Percentiles rank a stretch among this genome's conserved stretches.
Evolutionary conservation across 2,329 filamentous ascomycete species (phyloP).

Genomic region (Sporothrix humicola): DNA sequence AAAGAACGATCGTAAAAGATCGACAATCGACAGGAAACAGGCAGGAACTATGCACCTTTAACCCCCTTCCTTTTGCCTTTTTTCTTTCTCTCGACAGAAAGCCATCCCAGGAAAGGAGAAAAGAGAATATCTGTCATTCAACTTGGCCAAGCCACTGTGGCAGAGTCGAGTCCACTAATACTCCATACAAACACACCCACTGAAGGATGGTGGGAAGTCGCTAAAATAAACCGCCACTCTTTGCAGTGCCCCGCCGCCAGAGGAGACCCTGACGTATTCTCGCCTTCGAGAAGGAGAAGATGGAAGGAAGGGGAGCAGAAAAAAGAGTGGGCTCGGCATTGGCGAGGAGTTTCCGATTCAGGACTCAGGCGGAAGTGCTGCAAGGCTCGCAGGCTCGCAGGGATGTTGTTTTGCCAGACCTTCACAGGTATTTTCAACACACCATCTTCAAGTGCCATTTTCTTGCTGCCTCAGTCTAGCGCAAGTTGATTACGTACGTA

Average conservation of each 20-base stretch:
- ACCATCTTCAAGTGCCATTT: not conserved
- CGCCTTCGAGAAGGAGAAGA: not conserved
- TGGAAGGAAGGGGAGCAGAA: not conserved
- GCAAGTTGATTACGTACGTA: constrained; percentile 23
- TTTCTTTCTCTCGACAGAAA: not conserved
- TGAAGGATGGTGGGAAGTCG: not conserved
- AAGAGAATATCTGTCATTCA: not conserved
- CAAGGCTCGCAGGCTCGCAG: not conserved
- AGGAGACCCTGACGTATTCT: constrained; percentile 15
- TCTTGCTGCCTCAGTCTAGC: constrained; percentile 13
- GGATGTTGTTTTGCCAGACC: not conserved
- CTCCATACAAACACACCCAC: too few species aligned
- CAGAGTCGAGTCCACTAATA: not conserved
- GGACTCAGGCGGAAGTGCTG: not conserved
- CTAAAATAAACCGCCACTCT: constrained; percentile 6
- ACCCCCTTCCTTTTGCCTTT: not conserved
- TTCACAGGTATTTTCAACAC: not conserved
- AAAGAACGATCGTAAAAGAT: not conserved
- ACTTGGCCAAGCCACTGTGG: constrained; percentile 25
- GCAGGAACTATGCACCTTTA: not conserved
- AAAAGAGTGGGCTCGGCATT: not conserved
- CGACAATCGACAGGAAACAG: not conserved
- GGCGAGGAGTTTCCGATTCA: not conserved
- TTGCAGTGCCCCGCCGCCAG: constrained; percentile 7
- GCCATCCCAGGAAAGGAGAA: not conserved